These are phyloP conservation scores for Chrysoporthe austroafricana DNA, from an alignment of 2,329 filamentous ascomycete species.

Conservation along the genomic window DNA sequence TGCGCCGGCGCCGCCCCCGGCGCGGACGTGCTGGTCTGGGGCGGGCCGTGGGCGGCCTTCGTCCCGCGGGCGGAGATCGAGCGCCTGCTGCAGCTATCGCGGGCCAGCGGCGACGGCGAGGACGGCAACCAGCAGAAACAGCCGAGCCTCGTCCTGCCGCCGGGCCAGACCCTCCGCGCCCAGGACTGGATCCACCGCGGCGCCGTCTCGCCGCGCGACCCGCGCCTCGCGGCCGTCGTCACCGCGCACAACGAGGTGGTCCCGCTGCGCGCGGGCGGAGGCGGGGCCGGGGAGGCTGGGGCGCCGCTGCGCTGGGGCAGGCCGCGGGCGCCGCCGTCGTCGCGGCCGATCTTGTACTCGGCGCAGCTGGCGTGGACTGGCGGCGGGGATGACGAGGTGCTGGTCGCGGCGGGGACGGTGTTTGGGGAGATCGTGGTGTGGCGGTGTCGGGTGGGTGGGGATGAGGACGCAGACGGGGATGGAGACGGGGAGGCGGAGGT, in stretches of 20 bases:
- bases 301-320: constrained; percentile 48
- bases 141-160: constrained; percentile 22
- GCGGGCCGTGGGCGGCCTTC: constrained; percentile 62
- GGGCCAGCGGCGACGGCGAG: background rate
- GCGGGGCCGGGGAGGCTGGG: background rate
- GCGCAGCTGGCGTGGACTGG: constrained; percentile 72
- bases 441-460: constrained; percentile 61
- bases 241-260: constrained; percentile 88
- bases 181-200: constrained; percentile 81
- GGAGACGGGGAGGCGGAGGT: constrained; percentile 42
- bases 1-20: constrained; percentile 37
- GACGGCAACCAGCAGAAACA: background rate
- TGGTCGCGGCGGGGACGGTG: constrained; percentile 87
- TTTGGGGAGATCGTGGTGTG: constrained; percentile 94
- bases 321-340: constrained; percentile 57
- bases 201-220: constrained; percentile 51
- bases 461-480: background rate
- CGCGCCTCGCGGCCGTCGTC: constrained; percentile 61
- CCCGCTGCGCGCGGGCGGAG: constrained; percentile 42
- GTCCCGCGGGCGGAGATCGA: constrained; percentile 41
- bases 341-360: constrained; percentile 86
- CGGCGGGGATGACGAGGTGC: constrained; percentile 51
- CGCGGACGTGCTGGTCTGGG: constrained; percentile 66
- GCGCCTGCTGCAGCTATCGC: constrained; percentile 35
- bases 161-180: constrained; percentile 41